phyloP scores from a whole-genome alignment of 1,139 yeast species.

The Candida sanyaensis region DNA sequence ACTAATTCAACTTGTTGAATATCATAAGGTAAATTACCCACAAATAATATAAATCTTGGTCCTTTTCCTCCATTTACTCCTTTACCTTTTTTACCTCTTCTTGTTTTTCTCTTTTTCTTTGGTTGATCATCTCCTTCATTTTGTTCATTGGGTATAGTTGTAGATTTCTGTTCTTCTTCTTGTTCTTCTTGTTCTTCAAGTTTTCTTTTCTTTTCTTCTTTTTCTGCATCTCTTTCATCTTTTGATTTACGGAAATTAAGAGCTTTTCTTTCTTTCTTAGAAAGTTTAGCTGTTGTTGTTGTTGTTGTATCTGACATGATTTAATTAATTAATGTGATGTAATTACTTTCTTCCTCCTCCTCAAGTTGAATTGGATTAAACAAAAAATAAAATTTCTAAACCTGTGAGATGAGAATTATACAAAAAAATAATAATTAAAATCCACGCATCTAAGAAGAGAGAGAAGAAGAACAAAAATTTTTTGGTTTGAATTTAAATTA shows the following conservation, averaged over 20 bases:
- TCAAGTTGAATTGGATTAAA: too few relatives aligned
- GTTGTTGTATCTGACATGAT: slow-evolving; percentile 23
- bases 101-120: slow-evolving; percentile 70
- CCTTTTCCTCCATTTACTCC: slow-evolving; percentile 52
- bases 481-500: slow-evolving; percentile 1
- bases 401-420: too few relatives aligned
- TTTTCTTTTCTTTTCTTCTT: slow-evolving; percentile 17
- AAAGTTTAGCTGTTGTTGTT: slow-evolving; percentile 33
- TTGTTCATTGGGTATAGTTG: slow-evolving; percentile 18
- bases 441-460: neutral
- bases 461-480: neutral
- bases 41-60: slow-evolving; percentile 79
- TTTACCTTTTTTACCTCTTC: slow-evolving; percentile 75
- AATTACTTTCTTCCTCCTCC: too few relatives aligned
- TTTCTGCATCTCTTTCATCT: slow-evolving; percentile 22
- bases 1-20: slow-evolving; percentile 60
- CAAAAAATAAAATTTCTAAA: too few relatives aligned
- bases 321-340: neutral
- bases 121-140: slow-evolving; percentile 23
- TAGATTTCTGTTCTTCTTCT: slow-evolving; percentile 12
- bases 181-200: slow-evolving; percentile 13
- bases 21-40: slow-evolving; percentile 89
- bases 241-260: slow-evolving; percentile 59
- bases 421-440: too few relatives aligned
- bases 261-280: slow-evolving; percentile 81